Base-by-base conservation (phyloP, 1,284 basidiomycete genomes). In the Austroboletus niveus region DNA sequence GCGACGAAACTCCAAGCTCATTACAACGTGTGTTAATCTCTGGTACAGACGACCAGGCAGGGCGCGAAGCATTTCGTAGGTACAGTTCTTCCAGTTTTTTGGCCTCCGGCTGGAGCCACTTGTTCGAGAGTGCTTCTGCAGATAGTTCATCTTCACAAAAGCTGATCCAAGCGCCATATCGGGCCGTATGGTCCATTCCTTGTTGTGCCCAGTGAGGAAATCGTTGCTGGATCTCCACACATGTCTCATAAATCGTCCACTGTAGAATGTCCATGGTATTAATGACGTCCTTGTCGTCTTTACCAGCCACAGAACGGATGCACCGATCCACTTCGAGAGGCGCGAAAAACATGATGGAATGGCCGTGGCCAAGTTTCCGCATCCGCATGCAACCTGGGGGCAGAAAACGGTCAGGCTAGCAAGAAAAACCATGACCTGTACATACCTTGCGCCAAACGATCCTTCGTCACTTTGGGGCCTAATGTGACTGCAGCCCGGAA, bases 401-500 rank as follows among this genome's bases (percentile, higher is more conserved):
- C 3, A n/a, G 35, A 1, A 20, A 36, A 36, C 9, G 31, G n/a
- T 52, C 2, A 49, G 40, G 39, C 15, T 24, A 24, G 10, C 14
- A 34, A 9, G 15, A 34, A 8, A 2, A 42, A 34, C 10, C 1
- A 1, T 50, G 32, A 8, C 12, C 0, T 11, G 1, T 10, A 55
- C 68, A 50, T 53, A 78, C 80, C 81, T 70, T 82, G 80, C 4
- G 74, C 64, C 12, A 83, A 58, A 41, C 75, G 69, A 59, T 84
- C 81, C 46, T 83, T 82, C 0, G 77, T 79, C 3, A 82, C 64
- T 42, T 75, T 79, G 0, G 75, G 75, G 0, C 80, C 81, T 1
- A 82, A 59, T 0, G 79, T 82, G 6, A 82, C 79, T 1, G 72
- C 75, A 17, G 81, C 81, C 5, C 76, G 70, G 43, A 67, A 70